Evolutionary conservation across 805 yeast genomes (phyloP), one percentile per base, ranked within the genome.

Genomic region (Yamadazyma tumulicola): DNA sequence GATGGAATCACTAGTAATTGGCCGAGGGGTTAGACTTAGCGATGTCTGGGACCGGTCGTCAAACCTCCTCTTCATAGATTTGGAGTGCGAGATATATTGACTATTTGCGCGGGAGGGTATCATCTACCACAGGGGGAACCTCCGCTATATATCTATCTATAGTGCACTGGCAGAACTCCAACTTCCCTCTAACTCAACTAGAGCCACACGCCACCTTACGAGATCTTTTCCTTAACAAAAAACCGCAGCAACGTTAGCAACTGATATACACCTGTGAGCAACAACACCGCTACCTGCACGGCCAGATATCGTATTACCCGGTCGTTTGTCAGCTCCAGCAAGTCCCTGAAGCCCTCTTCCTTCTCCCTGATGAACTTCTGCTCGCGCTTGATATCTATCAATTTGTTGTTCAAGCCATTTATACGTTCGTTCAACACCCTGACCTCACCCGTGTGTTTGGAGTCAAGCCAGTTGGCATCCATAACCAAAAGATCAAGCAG

Each of bases 311-410:
- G 25, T 1, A 51, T 38, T 4, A 54, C 57, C 11, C 39, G 35
- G 17, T 40, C 48, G 31, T 52, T 48, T 6, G 55, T 49, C n/a
- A 43, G 21, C 34, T 57, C 62, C 11, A 51, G 44, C 19, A 49
- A 41, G 31, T 57, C 57, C 28, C 61, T 25, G 32, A 57, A 57
- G 11, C 14, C 14, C 15, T 43, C 50, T 32, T 55, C 60, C 37
- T 53, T 53, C 21, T 47, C 50, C 14, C 54, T 39, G 6, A 56
- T 49, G 39, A 69, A 61, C 30, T 63, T 60, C 55, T 85, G 95
- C 50, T 86, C 93, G 25, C 72, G 59, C 49, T 74, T 74, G 43
- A 87, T 71, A 39, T 69, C 75, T 21, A 65, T 64, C 46, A 85
- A 60, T 50, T 79, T 77, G 32, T 69, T 65, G 51, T 71, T 76